Base-by-base conservation (phyloP, 495 filamentous ascomycete species). In the Hyaloscypha hepaticicola region DNA sequence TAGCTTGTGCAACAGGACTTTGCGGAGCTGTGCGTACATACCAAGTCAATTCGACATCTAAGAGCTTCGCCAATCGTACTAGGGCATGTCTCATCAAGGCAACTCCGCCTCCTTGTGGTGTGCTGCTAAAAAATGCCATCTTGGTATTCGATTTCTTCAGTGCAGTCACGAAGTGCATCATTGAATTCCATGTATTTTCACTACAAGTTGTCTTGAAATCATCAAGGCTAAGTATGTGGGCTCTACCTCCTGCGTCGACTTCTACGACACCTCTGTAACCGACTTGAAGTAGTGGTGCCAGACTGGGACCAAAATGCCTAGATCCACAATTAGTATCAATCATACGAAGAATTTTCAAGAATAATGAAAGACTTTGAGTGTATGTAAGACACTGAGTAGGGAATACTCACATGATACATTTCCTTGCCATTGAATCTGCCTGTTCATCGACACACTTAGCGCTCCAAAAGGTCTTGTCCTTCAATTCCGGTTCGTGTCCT, bases 81-180 rank as follows among this genome's bases (percentile, higher is more conserved):
- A 95, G 79, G 19, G 92, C 90, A 76, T 96, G 92, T 51, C 92
- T 82, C 92, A 96, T 96, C 38, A 96, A 79, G 8, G 91, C 90
- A 24, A 96, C 92, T 26, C 92, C 92, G 61, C 92, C 92, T 25
- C 92, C 92, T 71, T 96, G 90, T 1, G 92, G 91, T 1, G 92
- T 95, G 48, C 86, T 85, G 68, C 87, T 92, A 80, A 96, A 96
- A 78, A 93, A 95, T 0, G 91, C 92, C 69, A 95, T 82, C 69
- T 87, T 90, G 55, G 86, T 79, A 34, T 88, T 86, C 48, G 83
- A 78, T 58, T 81, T 70, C 70, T 87, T 90, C n/a, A 96, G 76
- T 51, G 87, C 81, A 19, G 80, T 74, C 26, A 85, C 88, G 70
- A 86, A 93, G 50, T 86, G 81, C 69, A 91, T 77, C 51, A 89